Conservation (phyloP, 2,329 filamentous ascomycete genomes). For the Pseudocercospora crystallina region DNA sequence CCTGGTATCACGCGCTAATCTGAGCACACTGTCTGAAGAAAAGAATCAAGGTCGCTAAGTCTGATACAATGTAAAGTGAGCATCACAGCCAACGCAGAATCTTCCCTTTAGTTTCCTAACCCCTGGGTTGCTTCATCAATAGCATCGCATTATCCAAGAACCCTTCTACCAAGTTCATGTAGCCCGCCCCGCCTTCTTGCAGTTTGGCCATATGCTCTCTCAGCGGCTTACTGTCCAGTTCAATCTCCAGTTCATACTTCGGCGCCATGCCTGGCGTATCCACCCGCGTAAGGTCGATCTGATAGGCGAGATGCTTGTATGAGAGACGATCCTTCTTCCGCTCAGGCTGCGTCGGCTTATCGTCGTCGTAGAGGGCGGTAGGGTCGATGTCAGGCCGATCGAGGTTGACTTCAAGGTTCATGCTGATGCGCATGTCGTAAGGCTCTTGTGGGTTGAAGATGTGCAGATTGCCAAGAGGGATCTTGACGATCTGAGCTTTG, state of each 20-base stretch:
- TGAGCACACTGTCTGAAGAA: no score
- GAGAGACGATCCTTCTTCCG: conserved; percentile 80
- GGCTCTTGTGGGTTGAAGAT: conserved; percentile 73
- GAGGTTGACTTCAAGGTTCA: conserved; percentile 84
- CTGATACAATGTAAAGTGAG: no score
- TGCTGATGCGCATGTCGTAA: conserved; percentile 89
- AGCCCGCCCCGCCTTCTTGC: conserved; percentile 57
- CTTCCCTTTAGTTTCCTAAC: no score
- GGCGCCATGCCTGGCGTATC: conserved; percentile 56
- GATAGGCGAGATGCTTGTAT: conserved; percentile 83
- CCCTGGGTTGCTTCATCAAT: conserved; percentile 39
- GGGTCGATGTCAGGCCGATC: conserved; percentile 60
- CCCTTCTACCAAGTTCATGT: conserved; percentile 67
- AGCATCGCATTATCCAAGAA: conserved; percentile 72
- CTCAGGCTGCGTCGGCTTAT: conserved; percentile 39
- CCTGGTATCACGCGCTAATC: no score
- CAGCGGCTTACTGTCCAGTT: conserved; percentile 64
- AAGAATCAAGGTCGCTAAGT: no score
- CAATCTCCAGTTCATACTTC: conserved; percentile 79
- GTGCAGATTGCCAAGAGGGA: conserved; percentile 76
- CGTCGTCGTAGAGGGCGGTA: conserved; percentile 50
- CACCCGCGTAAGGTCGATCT: conserved; percentile 92
- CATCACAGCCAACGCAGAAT: no score
- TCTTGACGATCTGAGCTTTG: conserved; percentile 85
- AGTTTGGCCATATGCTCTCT: conserved; percentile 65